Evolutionary conservation across 2,329 filamentous ascomycete species (phyloP).

Genomic region (Exophiala spinifera): DNA sequence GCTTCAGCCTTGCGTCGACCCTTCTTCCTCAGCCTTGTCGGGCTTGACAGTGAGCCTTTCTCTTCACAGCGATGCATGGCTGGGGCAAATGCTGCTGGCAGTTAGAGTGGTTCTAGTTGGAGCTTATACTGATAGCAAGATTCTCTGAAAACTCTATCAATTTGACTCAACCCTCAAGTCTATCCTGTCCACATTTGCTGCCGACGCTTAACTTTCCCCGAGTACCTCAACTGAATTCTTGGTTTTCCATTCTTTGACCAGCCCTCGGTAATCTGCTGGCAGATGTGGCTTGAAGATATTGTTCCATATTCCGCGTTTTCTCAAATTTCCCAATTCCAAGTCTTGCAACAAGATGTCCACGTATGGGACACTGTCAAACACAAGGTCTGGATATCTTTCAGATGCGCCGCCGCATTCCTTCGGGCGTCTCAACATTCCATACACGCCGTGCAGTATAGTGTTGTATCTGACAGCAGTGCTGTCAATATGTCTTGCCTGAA

Average conservation of each 20-base stretch:
- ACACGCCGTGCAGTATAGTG: slow-evolving; percentile 64
- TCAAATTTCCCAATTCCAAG: slow-evolving; percentile 53
- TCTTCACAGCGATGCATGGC: too few species aligned
- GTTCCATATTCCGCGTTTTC: slow-evolving; percentile 33
- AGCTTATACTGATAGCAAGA: too few species aligned
- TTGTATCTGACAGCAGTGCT: slow-evolving; percentile 46
- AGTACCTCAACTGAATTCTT: background rate
- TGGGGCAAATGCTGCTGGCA: too few species aligned
- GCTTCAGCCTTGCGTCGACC: too few species aligned
- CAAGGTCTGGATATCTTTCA: slow-evolving; percentile 59
- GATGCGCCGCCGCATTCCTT: slow-evolving; percentile 56
- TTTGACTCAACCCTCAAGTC: too few species aligned
- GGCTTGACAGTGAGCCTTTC: too few species aligned
- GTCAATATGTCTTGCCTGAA: background rate
- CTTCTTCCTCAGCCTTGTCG: too few species aligned
- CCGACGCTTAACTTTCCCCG: background rate
- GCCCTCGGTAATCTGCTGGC: slow-evolving; percentile 39
- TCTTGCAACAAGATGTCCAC: slow-evolving; percentile 66
- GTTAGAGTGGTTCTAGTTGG: too few species aligned
- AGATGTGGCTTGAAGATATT: slow-evolving; percentile 40
- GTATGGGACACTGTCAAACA: slow-evolving; percentile 75
- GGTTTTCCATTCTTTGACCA: slow-evolving; percentile 39
- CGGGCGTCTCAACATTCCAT: slow-evolving; percentile 67
- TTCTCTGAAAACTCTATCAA: too few species aligned
- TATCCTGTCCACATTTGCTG: too few species aligned